phyloP scores from a whole-genome alignment of 2,329 filamentous ascomycete genomes.

The Mollisia scopiformis region DNA sequence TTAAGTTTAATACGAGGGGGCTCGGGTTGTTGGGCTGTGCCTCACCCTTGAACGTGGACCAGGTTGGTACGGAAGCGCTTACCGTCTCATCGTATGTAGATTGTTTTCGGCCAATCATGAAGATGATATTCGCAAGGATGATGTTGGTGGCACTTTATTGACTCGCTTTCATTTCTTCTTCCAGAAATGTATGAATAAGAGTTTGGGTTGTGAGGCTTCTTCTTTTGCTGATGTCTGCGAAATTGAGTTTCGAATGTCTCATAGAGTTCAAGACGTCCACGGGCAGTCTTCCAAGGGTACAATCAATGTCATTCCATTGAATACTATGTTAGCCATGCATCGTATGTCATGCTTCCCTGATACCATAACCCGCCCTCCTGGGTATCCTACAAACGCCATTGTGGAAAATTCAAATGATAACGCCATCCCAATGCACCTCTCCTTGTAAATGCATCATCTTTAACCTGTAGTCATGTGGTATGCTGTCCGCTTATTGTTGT shows the following conservation, averaged over 20 bases:
- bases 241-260: not conserved
- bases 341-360: not conserved
- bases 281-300: not conserved
- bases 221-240: too few relatives aligned
- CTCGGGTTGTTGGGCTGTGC: not conserved
- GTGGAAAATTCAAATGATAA: not conserved
- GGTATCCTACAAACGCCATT: constrained; percentile 1
- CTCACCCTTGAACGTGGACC: not conserved
- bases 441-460: not conserved
- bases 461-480: too few relatives aligned
- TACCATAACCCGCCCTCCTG: not conserved
- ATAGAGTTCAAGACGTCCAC: too few relatives aligned
- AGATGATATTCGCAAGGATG: too few relatives aligned
- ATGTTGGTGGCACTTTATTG: too few relatives aligned
- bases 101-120: too few relatives aligned
- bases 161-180: too few relatives aligned
- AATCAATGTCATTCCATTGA: not conserved
- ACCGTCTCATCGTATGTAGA: too few relatives aligned
- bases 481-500: not conserved
- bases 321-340: not conserved
- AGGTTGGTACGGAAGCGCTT: too few relatives aligned
- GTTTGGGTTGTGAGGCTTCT: too few relatives aligned
- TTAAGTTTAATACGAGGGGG: not conserved
- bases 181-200: too few relatives aligned
- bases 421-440: not conserved